phyloP scores from a whole-genome alignment of 257 asterid species.

The Solanum tarijense region DNA sequence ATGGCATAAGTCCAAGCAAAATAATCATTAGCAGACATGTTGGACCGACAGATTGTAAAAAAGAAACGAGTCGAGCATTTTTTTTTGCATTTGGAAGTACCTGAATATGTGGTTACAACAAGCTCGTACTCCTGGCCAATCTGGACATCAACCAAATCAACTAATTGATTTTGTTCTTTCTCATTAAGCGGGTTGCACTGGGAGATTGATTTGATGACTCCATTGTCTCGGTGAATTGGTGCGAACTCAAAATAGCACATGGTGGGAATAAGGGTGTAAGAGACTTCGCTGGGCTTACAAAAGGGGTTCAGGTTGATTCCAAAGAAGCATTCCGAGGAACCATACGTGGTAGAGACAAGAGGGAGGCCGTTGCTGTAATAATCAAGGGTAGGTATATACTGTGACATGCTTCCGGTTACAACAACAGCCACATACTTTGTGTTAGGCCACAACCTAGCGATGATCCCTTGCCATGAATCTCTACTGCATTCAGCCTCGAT shows the following conservation, averaged over 20 bases:
- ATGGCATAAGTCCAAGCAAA: not conserved
- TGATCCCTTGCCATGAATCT: not conserved
- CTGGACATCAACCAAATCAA: not conserved
- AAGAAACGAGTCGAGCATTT: not conserved
- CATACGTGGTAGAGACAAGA: not conserved
- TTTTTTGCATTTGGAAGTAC: not conserved
- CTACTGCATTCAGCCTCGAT: not conserved
- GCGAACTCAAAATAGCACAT: not conserved
- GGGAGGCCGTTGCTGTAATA: not conserved
- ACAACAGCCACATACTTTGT: not conserved
- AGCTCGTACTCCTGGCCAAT: not conserved
- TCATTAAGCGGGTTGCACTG: not conserved
- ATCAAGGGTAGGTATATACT: not conserved
- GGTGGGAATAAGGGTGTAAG: not conserved
- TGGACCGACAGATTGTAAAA: not conserved
- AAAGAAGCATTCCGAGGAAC: not conserved
- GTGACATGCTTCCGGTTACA: slow-evolving; percentile 4
- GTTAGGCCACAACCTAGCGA: not conserved
- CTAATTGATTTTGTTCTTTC: not conserved
- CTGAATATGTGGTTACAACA: not conserved
- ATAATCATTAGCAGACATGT: not conserved
- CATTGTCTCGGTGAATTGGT: not conserved
- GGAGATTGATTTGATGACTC: not conserved
- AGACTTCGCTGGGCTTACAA: not conserved
- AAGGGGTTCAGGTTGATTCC: not conserved